Evolutionary conservation across 768 basidiomycete genomes (phyloP).

Genomic region (Dioszegia hungarica): DNA sequence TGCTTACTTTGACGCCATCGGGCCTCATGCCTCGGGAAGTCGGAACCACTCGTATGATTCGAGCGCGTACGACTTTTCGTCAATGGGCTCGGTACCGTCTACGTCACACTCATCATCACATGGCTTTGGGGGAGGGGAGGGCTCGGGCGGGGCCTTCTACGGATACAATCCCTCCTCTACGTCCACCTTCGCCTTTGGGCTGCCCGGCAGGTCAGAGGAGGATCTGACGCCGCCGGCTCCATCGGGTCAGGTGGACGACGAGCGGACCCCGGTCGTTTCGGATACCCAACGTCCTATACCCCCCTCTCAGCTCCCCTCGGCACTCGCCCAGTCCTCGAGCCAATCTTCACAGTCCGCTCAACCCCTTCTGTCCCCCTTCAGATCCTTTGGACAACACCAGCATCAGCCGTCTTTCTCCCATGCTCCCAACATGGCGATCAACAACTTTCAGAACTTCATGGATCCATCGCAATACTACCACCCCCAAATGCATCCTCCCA

Average conservation of each 20-base stretch:
- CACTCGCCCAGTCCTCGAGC: conserved; percentile 7
- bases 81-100: neutral
- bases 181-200: neutral
- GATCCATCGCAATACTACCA: conserved; percentile 8
- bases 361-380: conserved; percentile 31
- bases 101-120: conserved; percentile 2
- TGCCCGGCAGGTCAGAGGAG: neutral
- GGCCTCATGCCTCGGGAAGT: neutral
- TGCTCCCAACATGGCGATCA: neutral
- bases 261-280: conserved; percentile 29
- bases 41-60: conserved; percentile 3
- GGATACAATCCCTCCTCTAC: neutral
- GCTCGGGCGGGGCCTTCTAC: neutral
- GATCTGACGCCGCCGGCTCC: conserved; percentile 19
- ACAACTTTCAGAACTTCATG: conserved; percentile 6
- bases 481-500: neutral
- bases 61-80: neutral
- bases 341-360: conserved; percentile 7
- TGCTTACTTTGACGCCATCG: conserved; percentile 2
- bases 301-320: conserved; percentile 20
- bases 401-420: neutral
- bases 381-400: conserved; percentile 12
- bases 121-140: neutral
- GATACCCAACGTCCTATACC: conserved; percentile 18
- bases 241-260: conserved; percentile 17